A percentile compares a stretch with the other conserved stretches of the same genome.
phyloP scores from a whole-genome alignment of 306 rosid species.

The Fragaria vesca region DNA sequence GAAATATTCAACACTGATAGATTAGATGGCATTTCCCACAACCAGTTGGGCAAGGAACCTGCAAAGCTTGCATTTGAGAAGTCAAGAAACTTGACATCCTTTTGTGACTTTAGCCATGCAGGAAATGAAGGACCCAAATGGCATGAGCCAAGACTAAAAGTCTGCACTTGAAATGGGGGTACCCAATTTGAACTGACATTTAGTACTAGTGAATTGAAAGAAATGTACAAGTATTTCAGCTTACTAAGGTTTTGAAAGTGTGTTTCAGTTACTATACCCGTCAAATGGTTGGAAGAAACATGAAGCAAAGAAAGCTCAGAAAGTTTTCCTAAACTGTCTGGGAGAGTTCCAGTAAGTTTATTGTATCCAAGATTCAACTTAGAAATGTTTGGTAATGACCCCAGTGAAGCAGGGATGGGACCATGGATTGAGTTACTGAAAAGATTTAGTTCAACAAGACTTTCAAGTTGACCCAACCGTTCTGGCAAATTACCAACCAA shows the following conservation, averaged over 20 bases:
- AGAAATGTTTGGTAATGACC: slow-evolving; percentile 30
- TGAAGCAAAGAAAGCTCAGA: slow-evolving; percentile 20
- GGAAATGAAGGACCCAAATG: slow-evolving; percentile 47
- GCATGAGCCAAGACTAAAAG: slow-evolving; percentile 37
- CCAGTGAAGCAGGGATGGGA: not conserved
- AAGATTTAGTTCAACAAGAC: no score
- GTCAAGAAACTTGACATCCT: not conserved
- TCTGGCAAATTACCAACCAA: no score
- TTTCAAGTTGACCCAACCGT: no score
- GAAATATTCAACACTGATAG: slow-evolving; percentile 31
- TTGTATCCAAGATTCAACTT: slow-evolving; percentile 16
- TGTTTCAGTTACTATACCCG: slow-evolving; percentile 34
- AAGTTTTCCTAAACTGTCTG: slow-evolving; percentile 43
- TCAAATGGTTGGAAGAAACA: slow-evolving; percentile 45
- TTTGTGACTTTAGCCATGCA: slow-evolving; percentile 41
- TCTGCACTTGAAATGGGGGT: slow-evolving; percentile 28
- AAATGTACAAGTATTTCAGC: slow-evolving; percentile 2
- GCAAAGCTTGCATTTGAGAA: slow-evolving; percentile 43
- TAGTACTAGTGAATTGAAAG: slow-evolving; percentile 37
- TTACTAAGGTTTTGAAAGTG: slow-evolving; percentile 33
- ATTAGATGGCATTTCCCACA: slow-evolving; percentile 38
- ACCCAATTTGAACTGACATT: slow-evolving; percentile 37
- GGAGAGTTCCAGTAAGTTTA: slow-evolving; percentile 41
- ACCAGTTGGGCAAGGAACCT: slow-evolving; percentile 41
- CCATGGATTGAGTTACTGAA: no score